These are phyloP conservation scores for Sphaerobolus stellatus DNA, from an alignment of 1,284 basidiomycete genomes.

Conservation along the genomic window DNA sequence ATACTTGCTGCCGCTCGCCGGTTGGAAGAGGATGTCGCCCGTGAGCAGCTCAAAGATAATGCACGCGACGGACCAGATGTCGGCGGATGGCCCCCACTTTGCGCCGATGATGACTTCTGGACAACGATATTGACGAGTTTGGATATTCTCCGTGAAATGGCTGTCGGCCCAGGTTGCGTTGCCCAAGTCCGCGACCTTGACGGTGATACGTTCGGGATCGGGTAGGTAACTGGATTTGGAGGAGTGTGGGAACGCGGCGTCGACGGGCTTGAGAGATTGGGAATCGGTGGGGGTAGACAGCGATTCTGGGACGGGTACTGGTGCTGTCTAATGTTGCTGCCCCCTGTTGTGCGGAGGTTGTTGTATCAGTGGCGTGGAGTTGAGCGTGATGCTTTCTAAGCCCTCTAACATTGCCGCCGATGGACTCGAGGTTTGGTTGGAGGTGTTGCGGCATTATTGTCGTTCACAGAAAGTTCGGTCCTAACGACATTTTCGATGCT, in stretches of 20 bases:
- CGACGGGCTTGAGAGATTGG: slow-evolving; percentile 15
- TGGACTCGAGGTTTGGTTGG: slow-evolving; percentile 19
- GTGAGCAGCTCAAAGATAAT: slow-evolving; percentile 93
- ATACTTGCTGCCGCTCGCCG: slow-evolving; percentile 70
- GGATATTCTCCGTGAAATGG: slow-evolving; percentile 94
- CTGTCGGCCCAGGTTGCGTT: slow-evolving; percentile 90
- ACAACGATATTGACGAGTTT: slow-evolving; percentile 95
- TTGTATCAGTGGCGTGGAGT: slow-evolving; percentile 11
- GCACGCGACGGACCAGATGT: slow-evolving; percentile 95
- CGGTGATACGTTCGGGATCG: slow-evolving; percentile 80
- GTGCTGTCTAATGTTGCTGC: slow-evolving; percentile 12
- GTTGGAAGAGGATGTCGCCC: slow-evolving; percentile 89
- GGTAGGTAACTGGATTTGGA: not conserved
- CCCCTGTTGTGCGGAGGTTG: too few relatives aligned
- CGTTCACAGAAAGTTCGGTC: slow-evolving; percentile 68
- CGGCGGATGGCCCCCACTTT: slow-evolving; percentile 91
- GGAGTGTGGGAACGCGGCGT: too few relatives aligned
- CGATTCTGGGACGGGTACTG: slow-evolving; percentile 32
- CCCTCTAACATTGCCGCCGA: slow-evolving; percentile 24
- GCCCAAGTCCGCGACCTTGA: slow-evolving; percentile 98
- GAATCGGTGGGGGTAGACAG: slow-evolving; percentile 45
- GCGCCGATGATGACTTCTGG: slow-evolving; percentile 96
- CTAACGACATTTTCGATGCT: slow-evolving; percentile 95
- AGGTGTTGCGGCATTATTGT: slow-evolving; percentile 12
- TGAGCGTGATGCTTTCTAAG: slow-evolving; percentile 20